Evolutionary conservation across 495 filamentous ascomycete species (phyloP), one percentile per base, ranked within the genome.

Genomic region (Terfezia boudieri): DNA sequence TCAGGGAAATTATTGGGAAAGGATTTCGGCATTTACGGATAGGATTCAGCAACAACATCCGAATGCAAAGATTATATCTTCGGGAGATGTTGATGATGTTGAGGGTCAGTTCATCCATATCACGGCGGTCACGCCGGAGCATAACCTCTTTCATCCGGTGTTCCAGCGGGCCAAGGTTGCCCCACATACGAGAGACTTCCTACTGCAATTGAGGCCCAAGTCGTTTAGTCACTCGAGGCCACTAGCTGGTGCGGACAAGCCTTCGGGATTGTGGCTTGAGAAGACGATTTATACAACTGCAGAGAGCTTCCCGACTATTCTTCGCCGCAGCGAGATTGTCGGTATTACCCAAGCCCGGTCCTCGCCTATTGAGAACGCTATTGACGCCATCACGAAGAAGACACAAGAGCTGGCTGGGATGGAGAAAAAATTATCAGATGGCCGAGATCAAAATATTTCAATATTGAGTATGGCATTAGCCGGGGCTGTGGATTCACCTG

Each of bases 101-200:
- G 92, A 99, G 70, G 90, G 92, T 32, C 90, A 99, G 67, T 96
- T 81, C 68, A 68, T 98, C 20, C 83, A 88, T 51, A 81, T 96
- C 57, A 87, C 74, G 52, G 69, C 83, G 14, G 79, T 96, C 51
- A 83, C 74, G 49, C 77, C 83, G 8, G 77, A 95, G 62, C 85
- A 86, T 48, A 83, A 95, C 60, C 73, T 90, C 23, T 67, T 67
- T 7, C 85, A 94, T 64, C 82, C 83, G n/a, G 81, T 96, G 12
- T 93, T 84, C 63, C 87, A 93, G 64, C 80, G 86, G 20, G 73
- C 82, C 14, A 81, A 86, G 56, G 81, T 96, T n/a, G 76, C 84
- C 16, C 76, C 81, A 53, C 74, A 82, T 16, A 82, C 88, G 37
- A 69, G 87, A 11, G 88, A 96, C 56, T 86, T 89, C 59, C 69